These are phyloP conservation scores for Nissolia schottii DNA, from an alignment of 306 rosid species.

Conservation along the genomic window DNA sequence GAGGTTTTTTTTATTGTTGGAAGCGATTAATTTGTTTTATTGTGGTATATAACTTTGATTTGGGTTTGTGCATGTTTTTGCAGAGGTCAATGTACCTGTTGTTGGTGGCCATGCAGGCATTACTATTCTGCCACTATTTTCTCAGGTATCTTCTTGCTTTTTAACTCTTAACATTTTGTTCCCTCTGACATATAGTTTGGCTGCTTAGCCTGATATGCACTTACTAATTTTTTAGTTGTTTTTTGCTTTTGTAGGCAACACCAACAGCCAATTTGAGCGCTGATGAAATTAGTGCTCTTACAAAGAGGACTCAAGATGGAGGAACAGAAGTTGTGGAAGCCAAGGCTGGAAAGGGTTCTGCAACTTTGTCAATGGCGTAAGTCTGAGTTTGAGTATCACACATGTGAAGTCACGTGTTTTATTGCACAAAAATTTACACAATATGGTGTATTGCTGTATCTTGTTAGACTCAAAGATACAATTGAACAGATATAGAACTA, in stretches of 20 bases:
- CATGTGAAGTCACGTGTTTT: too few species aligned
- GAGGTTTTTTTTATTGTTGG: too few species aligned
- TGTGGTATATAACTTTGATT: background rate
- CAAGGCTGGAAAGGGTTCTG: slow-evolving; percentile 99
- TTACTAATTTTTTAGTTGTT: slow-evolving; percentile 6
- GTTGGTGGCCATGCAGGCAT: slow-evolving; percentile 98
- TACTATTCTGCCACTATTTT: slow-evolving; percentile 93
- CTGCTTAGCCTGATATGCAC: background rate
- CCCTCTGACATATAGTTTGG: slow-evolving; percentile 7
- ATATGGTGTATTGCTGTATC: too few species aligned
- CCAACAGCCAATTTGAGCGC: slow-evolving; percentile 72
- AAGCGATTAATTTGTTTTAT: too few species aligned
- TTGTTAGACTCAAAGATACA: too few species aligned
- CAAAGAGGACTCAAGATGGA: slow-evolving; percentile 96
- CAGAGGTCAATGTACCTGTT: slow-evolving; percentile 96
- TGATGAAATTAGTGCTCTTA: slow-evolving; percentile 65
- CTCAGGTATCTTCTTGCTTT: slow-evolving; percentile 55
- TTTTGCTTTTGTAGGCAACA: slow-evolving; percentile 53
- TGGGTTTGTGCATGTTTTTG: slow-evolving; percentile 26
- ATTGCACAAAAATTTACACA: background rate
- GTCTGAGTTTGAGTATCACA: too few species aligned
- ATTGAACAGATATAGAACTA: too few species aligned
- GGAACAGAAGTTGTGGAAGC: slow-evolving; percentile 99
- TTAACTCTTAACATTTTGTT: background rate
- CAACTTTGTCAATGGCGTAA: slow-evolving; percentile 99